Percentiles rank a stretch among this genome's conserved stretches.
Conservation (phyloP, 2,329 filamentous ascomycete species). For the Davidsoniella virescens region DNA sequence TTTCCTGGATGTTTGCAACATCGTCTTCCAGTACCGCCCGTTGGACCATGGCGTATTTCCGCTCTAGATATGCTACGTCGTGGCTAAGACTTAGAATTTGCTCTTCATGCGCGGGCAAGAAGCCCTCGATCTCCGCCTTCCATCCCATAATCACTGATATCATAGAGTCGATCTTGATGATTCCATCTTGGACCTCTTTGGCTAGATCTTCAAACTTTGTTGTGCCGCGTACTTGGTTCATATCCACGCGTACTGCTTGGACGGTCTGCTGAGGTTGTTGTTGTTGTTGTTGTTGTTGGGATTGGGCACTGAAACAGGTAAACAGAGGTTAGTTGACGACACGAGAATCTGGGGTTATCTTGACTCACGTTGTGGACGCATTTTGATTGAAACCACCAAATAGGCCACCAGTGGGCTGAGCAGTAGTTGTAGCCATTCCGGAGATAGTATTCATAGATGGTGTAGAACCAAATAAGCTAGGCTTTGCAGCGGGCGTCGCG, state of each 20-base stretch:
- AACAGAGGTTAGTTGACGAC: neutral
- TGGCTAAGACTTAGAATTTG: slow-evolving; percentile 31
- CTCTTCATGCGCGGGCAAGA: slow-evolving; percentile 39
- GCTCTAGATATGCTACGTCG: slow-evolving; percentile 33
- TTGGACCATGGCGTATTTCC: slow-evolving; percentile 29
- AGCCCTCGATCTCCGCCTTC: slow-evolving; percentile 59
- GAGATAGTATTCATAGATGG: neutral
- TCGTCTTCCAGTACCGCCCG: slow-evolving; percentile 34
- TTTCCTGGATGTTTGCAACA: slow-evolving; percentile 43
- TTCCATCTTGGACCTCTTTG: slow-evolving; percentile 61
- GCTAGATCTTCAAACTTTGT: slow-evolving; percentile 85
- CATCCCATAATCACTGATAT: slow-evolving; percentile 68
- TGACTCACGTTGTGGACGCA: slow-evolving; percentile 1
- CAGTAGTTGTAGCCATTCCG: slow-evolving; percentile 1
- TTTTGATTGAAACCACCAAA: slow-evolving; percentile 6
- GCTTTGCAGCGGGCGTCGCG: slow-evolving; percentile 12
- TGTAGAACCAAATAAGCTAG: neutral
- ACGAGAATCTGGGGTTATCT: neutral
- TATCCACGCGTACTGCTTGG: slow-evolving; percentile 62
- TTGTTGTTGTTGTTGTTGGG: slow-evolving; percentile 15
- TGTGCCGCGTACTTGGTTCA: slow-evolving; percentile 63
- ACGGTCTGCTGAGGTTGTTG: slow-evolving; percentile 34
- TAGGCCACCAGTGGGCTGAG: slow-evolving; percentile 15
- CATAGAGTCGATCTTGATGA: slow-evolving; percentile 61
- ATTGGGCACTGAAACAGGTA: slow-evolving; percentile 4